Base-by-base conservation (phyloP, 306 rosid species). In the Medicago ruthenica region DNA sequence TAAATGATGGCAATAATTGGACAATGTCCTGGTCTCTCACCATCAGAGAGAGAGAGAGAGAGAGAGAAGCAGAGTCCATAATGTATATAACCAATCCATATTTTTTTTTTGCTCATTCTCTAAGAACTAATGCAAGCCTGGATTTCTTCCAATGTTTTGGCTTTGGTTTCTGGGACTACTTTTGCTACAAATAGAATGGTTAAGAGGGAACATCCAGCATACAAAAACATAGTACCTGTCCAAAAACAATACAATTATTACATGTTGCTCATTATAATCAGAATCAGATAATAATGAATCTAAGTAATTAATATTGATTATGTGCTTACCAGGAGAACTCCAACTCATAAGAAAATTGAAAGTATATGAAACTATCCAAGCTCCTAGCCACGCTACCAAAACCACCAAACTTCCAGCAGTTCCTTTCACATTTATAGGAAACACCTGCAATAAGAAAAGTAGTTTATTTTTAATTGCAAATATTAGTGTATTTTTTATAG, bases 81-180 rank as follows among this genome's bases (percentile, higher is more conserved):
- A n/a, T n/a, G n/a, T n/a, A n/a, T n/a, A n/a, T n/a, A n/a, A n/a
- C n/a, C n/a, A n/a, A n/a, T n/a, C n/a, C n/a, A n/a, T n/a, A n/a
- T n/a, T n/a, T n/a, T n/a, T n/a, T n/a, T 27, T 27, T 27, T 27
- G 31, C 31, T 27, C 31, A 27, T 27, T 80, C 45, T 51, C 70
- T 83, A 76, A 74, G 86, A 79, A 80, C 84, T 81, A 60, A 91
- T 87, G 82, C 82, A 80, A 18, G 85, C 88, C 45, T 93, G 98
- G 57, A 93, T 89, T 76, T 93, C 96, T 83, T 93, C 98, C 13
- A 91, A 85, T 66, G 98, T 93, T 87, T 87, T 91, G 62, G 97
- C 98, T 85, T 89, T 93, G 80, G 98, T 93, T 83, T 93, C 98
- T 67, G 97, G 97, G 45, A 93, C 93, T 67, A 87, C 61, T 80